Percentiles rank a stretch among this genome's conserved stretches.
Conservation (phyloP, 768 basidiomycete species). For the Russula olivacea region DNA sequence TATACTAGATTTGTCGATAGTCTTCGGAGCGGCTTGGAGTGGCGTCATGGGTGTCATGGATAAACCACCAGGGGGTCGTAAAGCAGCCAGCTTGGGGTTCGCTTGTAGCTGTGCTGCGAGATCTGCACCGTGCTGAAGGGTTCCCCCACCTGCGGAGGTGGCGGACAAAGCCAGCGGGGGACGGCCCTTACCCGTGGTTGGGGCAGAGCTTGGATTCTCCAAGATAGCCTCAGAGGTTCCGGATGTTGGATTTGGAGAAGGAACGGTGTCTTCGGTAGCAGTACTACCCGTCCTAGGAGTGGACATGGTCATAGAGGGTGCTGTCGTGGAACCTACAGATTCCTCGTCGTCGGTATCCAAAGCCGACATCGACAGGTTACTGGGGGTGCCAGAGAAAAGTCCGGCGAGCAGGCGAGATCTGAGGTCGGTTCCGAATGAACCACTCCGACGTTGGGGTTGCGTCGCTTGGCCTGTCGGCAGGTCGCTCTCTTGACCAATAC, state of each 20-base stretch:
- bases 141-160: constrained; percentile 24
- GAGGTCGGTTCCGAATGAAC: constrained; percentile 17
- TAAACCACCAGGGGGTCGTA: constrained; percentile 33
- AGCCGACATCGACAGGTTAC: constrained; percentile 48
- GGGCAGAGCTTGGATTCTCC: constrained; percentile 2
- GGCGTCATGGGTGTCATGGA: constrained; percentile 32
- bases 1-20: constrained; percentile 22
- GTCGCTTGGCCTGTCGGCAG: neutral
- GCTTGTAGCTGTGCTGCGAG: constrained; percentile 43
- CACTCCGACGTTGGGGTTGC: constrained; percentile 1
- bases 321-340: constrained; percentile 21
- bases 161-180: neutral
- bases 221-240: constrained; percentile 5
- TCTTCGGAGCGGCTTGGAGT: constrained; percentile 5
- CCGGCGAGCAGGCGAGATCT: constrained; percentile 15
- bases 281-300: constrained; percentile 6
- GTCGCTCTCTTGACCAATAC: constrained; percentile 28
- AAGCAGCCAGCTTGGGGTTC: constrained; percentile 45
- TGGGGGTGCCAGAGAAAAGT: constrained; percentile 27
- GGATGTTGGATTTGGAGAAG: constrained; percentile 10
- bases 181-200: constrained; percentile 5
- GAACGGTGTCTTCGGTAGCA: neutral
- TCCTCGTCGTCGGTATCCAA: constrained; percentile 46
- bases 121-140: constrained; percentile 32
- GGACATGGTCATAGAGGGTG: neutral